These are phyloP conservation scores for Rhypophila decipiens DNA, from an alignment of 495 filamentous ascomycete species.

Conservation along the genomic window DNA sequence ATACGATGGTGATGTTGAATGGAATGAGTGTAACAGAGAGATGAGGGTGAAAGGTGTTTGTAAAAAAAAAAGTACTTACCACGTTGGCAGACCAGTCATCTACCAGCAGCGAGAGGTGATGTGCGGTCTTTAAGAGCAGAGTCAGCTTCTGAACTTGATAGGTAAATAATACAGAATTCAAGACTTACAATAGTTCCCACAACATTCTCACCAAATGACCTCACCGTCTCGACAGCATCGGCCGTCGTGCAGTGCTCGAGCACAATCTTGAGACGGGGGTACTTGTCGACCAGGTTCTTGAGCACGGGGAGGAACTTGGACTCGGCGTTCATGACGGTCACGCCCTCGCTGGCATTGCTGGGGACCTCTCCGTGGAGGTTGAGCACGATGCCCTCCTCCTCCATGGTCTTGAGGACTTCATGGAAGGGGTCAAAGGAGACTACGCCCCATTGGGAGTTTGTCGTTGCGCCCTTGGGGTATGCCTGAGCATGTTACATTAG, in stretches of 20 bases:
- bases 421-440: constrained; percentile 59
- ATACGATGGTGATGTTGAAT: too few relatives aligned
- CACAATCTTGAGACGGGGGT: constrained; percentile 77
- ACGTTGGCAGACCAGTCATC: constrained; percentile 67
- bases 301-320: constrained; percentile 74
- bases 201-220: constrained; percentile 67
- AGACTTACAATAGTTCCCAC: constrained; percentile 51
- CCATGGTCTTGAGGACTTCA: constrained; percentile 75
- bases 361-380: constrained; percentile 57
- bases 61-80: constrained; percentile 3
- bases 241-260: constrained; percentile 78
- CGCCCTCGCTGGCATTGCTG: constrained; percentile 53
- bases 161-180: too few relatives aligned
- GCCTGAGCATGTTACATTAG: constrained; percentile 1
- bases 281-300: constrained; percentile 59
- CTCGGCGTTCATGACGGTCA: constrained; percentile 77
- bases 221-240: constrained; percentile 73
- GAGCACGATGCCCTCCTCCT: constrained; percentile 46
- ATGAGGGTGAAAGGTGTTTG: too few relatives aligned
- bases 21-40: too few relatives aligned
- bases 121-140: constrained; percentile 42
- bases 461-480: constrained; percentile 56
- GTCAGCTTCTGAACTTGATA: not conserved
- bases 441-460: constrained; percentile 79
- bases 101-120: constrained; percentile 72